A percentile compares a stretch with the other conserved stretches of the same genome.
Evolutionary conservation across 2,329 filamentous ascomycete genomes (phyloP).

Genomic region (Paecilomyces dactylethromorphus): DNA sequence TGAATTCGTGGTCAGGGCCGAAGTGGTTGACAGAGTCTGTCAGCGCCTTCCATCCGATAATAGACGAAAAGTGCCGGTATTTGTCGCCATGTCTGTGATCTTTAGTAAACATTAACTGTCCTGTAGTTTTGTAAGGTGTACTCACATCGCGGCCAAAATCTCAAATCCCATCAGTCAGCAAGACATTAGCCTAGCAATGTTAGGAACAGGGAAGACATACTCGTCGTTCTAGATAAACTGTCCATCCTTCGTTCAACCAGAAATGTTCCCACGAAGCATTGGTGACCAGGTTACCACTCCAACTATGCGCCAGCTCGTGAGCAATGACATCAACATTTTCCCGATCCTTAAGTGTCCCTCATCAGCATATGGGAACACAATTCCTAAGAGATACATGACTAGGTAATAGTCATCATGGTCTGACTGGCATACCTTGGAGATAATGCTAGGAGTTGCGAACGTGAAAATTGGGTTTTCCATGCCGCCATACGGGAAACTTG

Average conservation of each 20-base stretch:
- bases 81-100: conserved; percentile 65
- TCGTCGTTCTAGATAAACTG: conserved; percentile 84
- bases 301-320: conserved; percentile 69
- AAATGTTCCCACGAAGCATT: conserved; percentile 50
- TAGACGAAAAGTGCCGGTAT: conserved; percentile 87
- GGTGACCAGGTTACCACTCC: conserved; percentile 72
- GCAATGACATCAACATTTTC: conserved; percentile 96
- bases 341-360: conserved; percentile 46
- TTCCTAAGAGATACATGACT: background rate
- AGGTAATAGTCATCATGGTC: background rate
- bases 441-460: conserved; percentile 89
- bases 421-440: conserved; percentile 57
- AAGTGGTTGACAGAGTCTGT: conserved; percentile 72
- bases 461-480: conserved; percentile 88
- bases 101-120: background rate
- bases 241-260: conserved; percentile 76
- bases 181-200: background rate
- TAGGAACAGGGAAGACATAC: conserved; percentile 15
- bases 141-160: conserved; percentile 37
- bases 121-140: background rate
- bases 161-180: conserved; percentile 17
- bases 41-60: conserved; percentile 90
- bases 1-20: conserved; percentile 83
- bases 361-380: background rate
- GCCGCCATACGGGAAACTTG: conserved; percentile 83